Conservation (phyloP, 495 filamentous ascomycete genomes). For the Tetracladium setigerum region DNA sequence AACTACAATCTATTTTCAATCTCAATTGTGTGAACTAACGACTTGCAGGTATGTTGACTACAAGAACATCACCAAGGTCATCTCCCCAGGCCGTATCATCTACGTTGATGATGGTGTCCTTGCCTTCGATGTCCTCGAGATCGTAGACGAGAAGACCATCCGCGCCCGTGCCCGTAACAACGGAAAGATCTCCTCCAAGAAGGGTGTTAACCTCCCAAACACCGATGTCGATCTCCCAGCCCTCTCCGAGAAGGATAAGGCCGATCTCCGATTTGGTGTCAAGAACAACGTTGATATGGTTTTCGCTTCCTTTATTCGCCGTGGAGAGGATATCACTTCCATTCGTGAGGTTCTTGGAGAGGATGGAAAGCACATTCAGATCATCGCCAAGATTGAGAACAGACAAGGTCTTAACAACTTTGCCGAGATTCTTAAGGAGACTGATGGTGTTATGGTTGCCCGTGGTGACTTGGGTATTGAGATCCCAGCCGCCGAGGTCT, state of each 20-base stretch:
- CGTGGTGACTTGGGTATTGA: conserved; percentile 98
- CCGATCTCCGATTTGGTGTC: conserved; percentile 87
- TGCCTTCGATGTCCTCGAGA: conserved; percentile 84
- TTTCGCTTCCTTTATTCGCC: conserved; percentile 96
- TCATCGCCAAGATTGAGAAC: conserved; percentile 99
- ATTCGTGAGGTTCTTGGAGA: conserved; percentile 89
- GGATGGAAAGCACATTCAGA: conserved; percentile 95
- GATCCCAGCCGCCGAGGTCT: conserved; percentile 96
- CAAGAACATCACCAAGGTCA: conserved; percentile 99
- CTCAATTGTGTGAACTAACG: neutral
- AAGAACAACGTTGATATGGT: conserved; percentile 99
- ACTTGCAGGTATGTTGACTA: conserved; percentile 86
- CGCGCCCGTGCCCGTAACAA: conserved; percentile 84
- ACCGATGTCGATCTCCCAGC: conserved; percentile 97
- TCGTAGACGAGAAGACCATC: conserved; percentile 84
- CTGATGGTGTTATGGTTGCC: conserved; percentile 99
- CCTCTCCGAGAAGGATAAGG: conserved; percentile 96
- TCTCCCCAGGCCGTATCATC: conserved; percentile 85
- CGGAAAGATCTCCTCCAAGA: conserved; percentile 94
- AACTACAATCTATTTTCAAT: neutral
- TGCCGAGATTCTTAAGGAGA: conserved; percentile 90
- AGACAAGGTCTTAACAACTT: conserved; percentile 98
- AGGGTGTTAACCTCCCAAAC: conserved; percentile 97
- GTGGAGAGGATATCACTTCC: conserved; percentile 78
- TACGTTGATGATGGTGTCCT: conserved; percentile 98